phyloP scores from a whole-genome alignment of 1,284 basidiomycete species.

The Pseudozyma tsukubaensis region DNA sequence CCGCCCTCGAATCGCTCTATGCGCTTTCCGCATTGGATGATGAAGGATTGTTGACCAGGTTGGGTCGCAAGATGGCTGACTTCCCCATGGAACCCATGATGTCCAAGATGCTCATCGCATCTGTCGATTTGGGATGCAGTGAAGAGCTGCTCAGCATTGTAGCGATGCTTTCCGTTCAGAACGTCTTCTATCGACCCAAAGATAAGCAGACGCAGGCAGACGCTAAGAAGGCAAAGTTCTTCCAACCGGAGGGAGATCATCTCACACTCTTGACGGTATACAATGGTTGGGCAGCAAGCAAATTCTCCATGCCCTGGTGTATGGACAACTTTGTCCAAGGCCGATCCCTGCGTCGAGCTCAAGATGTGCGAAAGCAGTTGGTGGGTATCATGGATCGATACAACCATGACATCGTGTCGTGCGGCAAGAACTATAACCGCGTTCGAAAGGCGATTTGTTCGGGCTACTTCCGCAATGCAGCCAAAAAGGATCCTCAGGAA shows the following conservation, averaged over 20 bases:
- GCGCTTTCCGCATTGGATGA: slow-evolving; percentile 95
- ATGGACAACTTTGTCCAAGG: slow-evolving; percentile 91
- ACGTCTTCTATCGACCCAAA: slow-evolving; percentile 96
- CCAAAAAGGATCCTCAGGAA: slow-evolving; percentile 78
- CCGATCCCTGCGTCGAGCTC: slow-evolving; percentile 93
- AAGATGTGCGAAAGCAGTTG: slow-evolving; percentile 96
- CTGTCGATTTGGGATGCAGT: slow-evolving; percentile 91
- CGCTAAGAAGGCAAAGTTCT: slow-evolving; percentile 91
- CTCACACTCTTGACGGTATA: slow-evolving; percentile 94
- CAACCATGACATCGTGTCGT: slow-evolving; percentile 92
- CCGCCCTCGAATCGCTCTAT: slow-evolving; percentile 91
- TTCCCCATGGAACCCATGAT: slow-evolving; percentile 96
- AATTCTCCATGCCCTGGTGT: slow-evolving; percentile 87
- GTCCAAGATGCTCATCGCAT: slow-evolving; percentile 99
- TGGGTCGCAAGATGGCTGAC: slow-evolving; percentile 99
- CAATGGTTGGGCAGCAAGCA: slow-evolving; percentile 96
- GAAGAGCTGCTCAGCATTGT: slow-evolving; percentile 97
- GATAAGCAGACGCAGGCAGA: slow-evolving; percentile 99
- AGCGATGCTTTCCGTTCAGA: slow-evolving; percentile 96
- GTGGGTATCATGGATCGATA: slow-evolving; percentile 99
- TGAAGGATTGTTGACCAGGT: slow-evolving; percentile 90
- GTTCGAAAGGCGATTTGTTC: slow-evolving; percentile 96
- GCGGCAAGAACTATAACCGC: slow-evolving; percentile 90
- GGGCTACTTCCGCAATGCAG: slow-evolving; percentile 72
- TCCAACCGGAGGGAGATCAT: slow-evolving; percentile 93